A percentile compares a stretch with the other conserved stretches of the same genome.
phyloP scores from a whole-genome alignment of 176 grass and related monocot genomes.

The Eragrostis nindensis region DNA sequence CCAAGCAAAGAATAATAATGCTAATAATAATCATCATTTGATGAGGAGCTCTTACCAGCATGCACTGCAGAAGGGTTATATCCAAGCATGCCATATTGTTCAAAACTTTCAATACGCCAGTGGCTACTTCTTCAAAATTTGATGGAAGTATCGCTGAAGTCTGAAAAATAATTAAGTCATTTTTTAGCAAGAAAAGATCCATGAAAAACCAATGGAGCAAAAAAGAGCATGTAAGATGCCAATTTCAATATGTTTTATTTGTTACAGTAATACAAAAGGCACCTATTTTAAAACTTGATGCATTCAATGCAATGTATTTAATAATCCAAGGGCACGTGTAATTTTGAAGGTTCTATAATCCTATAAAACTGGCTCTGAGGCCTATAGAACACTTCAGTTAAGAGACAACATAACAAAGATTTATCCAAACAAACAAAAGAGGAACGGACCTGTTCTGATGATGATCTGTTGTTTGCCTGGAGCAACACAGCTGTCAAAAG shows the following conservation, averaged over 20 bases:
- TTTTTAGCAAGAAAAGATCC: conserved; percentile 30
- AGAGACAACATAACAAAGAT: conserved; percentile 21
- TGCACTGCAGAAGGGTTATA: conserved; percentile 89
- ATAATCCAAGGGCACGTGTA: conserved; percentile 20
- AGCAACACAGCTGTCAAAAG: conserved; percentile 96
- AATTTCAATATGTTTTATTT: background rate
- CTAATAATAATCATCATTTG: conserved; percentile 10
- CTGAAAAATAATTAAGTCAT: conserved; percentile 53
- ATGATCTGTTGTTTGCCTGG: conserved; percentile 92
- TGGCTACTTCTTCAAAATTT: conserved; percentile 99
- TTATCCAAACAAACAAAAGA: conserved; percentile 33
- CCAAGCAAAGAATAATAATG: conserved; percentile 21
- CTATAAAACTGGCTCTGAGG: conserved; percentile 6
- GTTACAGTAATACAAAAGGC: conserved; percentile 28
- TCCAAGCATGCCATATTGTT: conserved; percentile 92
- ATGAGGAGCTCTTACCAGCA: conserved; percentile 75
- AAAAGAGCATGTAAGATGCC: background rate
- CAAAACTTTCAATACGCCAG: conserved; percentile 95
- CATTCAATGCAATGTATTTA: background rate
- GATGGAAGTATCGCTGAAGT: conserved; percentile 84
- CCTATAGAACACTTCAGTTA: conserved; percentile 23
- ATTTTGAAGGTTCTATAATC: background rate
- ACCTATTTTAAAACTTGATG: conserved; percentile 24
- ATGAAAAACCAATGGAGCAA: conserved; percentile 20
- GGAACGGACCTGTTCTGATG: conserved; percentile 82